Percentiles rank a stretch among this genome's conserved stretches.
phyloP scores from a whole-genome alignment of 2,329 filamentous ascomycete genomes.

The Penicillium occitanis region DNA sequence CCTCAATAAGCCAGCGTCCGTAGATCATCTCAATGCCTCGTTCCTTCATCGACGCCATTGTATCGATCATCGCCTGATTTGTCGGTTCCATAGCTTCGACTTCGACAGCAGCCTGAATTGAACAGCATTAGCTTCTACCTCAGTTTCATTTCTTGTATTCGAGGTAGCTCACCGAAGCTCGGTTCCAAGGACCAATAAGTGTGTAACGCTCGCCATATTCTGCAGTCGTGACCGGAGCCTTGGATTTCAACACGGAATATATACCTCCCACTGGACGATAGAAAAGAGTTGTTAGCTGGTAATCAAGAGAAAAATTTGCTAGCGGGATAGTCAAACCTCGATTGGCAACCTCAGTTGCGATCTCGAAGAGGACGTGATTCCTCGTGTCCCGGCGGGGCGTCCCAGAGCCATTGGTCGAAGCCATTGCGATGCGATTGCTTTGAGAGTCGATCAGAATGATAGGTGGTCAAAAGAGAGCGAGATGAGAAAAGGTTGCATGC shows the following conservation, averaged over 20 bases:
- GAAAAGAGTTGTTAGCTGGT: slow-evolving; percentile 11
- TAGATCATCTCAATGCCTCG: slow-evolving; percentile 88
- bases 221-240: slow-evolving; percentile 93
- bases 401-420: slow-evolving; percentile 72
- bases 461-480: slow-evolving; percentile 7
- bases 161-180: slow-evolving; percentile 67
- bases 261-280: slow-evolving; percentile 78
- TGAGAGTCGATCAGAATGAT: not conserved
- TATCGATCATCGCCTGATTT: slow-evolving; percentile 73
- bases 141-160: not conserved
- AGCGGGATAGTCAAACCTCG: slow-evolving; percentile 60
- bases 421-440: slow-evolving; percentile 50
- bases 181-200: slow-evolving; percentile 90
- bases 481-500: slow-evolving; percentile 6
- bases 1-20: slow-evolving; percentile 96
- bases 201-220: slow-evolving; percentile 99
- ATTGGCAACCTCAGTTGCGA: slow-evolving; percentile 96
- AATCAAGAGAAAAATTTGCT: not conserved
- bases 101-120: slow-evolving; percentile 81
- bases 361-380: slow-evolving; percentile 94
- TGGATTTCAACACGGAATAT: slow-evolving; percentile 98
- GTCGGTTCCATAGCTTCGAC: slow-evolving; percentile 89
- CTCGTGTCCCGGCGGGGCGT: slow-evolving; percentile 69
- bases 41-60: slow-evolving; percentile 89
- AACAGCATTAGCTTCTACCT: slow-evolving; percentile 1